Percentiles rank a stretch among this genome's conserved stretches.
Conservation (phyloP, 1,284 basidiomycete genomes). For the Polyporus tsugae region DNA sequence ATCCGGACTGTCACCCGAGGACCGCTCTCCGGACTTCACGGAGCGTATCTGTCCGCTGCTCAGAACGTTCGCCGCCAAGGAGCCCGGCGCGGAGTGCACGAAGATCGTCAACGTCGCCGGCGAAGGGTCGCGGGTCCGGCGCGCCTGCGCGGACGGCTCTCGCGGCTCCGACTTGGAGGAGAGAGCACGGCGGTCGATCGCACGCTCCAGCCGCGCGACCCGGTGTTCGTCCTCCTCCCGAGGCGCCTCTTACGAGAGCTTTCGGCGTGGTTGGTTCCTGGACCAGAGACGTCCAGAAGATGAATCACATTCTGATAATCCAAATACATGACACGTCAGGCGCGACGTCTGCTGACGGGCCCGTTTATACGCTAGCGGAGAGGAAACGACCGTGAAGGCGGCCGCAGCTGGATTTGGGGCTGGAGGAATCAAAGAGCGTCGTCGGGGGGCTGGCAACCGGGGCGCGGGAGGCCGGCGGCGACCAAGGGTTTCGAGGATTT, state of each 20-base stretch:
- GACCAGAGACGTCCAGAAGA: not conserved
- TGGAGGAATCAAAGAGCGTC: constrained; percentile 22
- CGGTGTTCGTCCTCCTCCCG: constrained; percentile 70
- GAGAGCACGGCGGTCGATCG: constrained; percentile 60
- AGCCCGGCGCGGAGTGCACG: constrained; percentile 49
- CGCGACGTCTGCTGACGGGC: constrained; percentile 35
- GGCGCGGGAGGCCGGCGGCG: constrained; percentile 29
- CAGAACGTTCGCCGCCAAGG: constrained; percentile 60
- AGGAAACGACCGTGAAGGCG: constrained; percentile 33
- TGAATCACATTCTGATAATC: no score
- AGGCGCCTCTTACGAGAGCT: constrained; percentile 60
- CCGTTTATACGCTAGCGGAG: constrained; percentile 51
- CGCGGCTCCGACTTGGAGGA: constrained; percentile 46
- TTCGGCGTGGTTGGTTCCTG: constrained; percentile 41
- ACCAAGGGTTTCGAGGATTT: constrained; percentile 62
- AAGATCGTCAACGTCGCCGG: constrained; percentile 74
- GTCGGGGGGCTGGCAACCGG: constrained; percentile 24
- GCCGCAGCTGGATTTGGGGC: constrained; percentile 39
- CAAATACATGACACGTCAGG: no score
- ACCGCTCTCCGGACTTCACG: constrained; percentile 48
- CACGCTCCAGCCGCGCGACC: constrained; percentile 65
- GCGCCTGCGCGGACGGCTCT: constrained; percentile 26
- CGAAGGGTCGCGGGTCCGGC: constrained; percentile 64
- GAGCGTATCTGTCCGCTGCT: constrained; percentile 71
- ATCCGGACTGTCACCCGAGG: not conserved